A percentile compares a stretch with the other conserved stretches of the same genome.
Evolutionary conservation across 805 yeast genomes (phyloP).

Genomic region (Saccharomycopsis capsularis): DNA sequence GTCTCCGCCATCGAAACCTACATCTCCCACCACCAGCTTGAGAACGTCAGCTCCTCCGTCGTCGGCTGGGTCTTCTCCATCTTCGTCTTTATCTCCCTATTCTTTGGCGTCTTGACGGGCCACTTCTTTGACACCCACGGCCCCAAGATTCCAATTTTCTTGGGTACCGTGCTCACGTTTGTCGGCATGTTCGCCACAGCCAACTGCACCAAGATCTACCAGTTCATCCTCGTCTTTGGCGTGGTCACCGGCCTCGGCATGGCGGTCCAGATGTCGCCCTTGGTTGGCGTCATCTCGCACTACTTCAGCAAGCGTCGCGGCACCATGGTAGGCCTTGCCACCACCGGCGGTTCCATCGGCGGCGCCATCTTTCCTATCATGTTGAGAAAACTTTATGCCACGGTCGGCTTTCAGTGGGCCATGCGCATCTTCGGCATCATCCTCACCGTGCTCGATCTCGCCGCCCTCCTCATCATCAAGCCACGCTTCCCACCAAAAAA

Average conservation of each 20-base stretch:
- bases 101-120: constrained; percentile 37
- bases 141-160: constrained; percentile 31
- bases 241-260: constrained; percentile 38
- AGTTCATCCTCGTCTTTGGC: constrained; percentile 48
- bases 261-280: constrained; percentile 37
- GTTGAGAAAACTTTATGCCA: constrained; percentile 34
- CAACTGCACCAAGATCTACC: constrained; percentile 38
- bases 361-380: constrained; percentile 43
- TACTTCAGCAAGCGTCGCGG: constrained; percentile 40
- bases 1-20: constrained; percentile 64
- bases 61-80: constrained; percentile 63
- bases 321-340: constrained; percentile 39
- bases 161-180: constrained; percentile 33
- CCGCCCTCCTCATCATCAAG: constrained; percentile 27
- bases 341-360: constrained; percentile 47
- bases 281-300: constrained; percentile 38
- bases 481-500: constrained; percentile 28
- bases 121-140: constrained; percentile 42
- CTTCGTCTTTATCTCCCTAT: constrained; percentile 26
- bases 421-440: constrained; percentile 41
- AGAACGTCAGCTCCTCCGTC: constrained; percentile 37
- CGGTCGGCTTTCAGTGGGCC: constrained; percentile 49
- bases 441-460: constrained; percentile 8
- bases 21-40: constrained; percentile 46
- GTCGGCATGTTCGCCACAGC: constrained; percentile 41